Percentiles rank a stretch among this genome's conserved stretches.
phyloP scores from a whole-genome alignment of 83 land plant genomes.

The Picea engelmannii region DNA sequence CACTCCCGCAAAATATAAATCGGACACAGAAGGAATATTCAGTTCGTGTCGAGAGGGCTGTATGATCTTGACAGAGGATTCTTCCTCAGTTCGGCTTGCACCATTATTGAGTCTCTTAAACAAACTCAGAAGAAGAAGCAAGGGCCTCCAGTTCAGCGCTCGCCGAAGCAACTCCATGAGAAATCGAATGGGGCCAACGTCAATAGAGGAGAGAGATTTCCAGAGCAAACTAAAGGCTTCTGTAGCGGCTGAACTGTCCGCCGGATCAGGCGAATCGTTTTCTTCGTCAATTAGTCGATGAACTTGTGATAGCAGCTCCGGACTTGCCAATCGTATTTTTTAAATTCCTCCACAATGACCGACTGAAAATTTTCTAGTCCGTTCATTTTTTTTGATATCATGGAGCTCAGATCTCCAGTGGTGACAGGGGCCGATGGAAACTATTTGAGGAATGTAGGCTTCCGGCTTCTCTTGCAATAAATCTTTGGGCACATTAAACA shows the following conservation, averaged over 20 bases:
- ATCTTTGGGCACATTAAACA: too few relatives aligned
- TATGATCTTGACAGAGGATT: neutral
- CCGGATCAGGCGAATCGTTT: neutral
- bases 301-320: too few relatives aligned
- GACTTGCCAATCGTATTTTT: too few relatives aligned
- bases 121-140: neutral
- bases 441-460: too few relatives aligned
- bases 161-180: constrained; percentile 2
- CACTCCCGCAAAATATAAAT: constrained; percentile 9
- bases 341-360: too few relatives aligned
- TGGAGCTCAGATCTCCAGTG: constrained; percentile 12
- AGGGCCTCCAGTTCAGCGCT: neutral
- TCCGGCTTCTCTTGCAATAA: too few relatives aligned
- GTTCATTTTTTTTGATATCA: neutral
- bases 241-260: too few relatives aligned
- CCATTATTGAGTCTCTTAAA: too few relatives aligned
- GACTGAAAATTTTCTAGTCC: neutral
- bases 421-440: too few relatives aligned
- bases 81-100: neutral
- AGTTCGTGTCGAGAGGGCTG: constrained; percentile 26
- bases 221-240: neutral
- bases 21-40: constrained; percentile 12
- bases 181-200: neutral
- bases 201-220: neutral
- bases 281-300: too few relatives aligned